Conservation (phyloP, 768 basidiomycete species). For the Mrakia gelida region DNA sequence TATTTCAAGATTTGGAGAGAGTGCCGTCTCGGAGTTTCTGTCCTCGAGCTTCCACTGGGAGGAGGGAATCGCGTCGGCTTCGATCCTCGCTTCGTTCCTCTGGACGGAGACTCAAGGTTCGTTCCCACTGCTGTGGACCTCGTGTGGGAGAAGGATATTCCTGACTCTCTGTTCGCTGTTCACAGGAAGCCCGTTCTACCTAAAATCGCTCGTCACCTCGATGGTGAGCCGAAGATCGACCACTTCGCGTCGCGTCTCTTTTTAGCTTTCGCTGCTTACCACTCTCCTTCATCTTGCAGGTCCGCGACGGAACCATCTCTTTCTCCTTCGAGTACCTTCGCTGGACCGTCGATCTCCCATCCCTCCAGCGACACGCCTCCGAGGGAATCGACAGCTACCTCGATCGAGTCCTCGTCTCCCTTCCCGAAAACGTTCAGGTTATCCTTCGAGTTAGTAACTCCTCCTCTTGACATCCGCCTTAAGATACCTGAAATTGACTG, state of each 20-base stretch:
- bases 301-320: neutral
- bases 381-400: slow-evolving; percentile 7
- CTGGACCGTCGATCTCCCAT: slow-evolving; percentile 12
- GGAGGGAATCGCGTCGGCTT: neutral
- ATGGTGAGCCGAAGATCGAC: neutral
- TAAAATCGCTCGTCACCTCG: neutral
- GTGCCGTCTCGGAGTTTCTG: slow-evolving; percentile 5
- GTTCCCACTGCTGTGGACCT: neutral
- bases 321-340: slow-evolving; percentile 1
- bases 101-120: neutral
- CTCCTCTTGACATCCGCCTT: neutral
- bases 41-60: neutral
- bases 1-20: neutral
- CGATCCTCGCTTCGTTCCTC: neutral
- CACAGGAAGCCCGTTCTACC: neutral
- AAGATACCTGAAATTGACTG: too few species aligned
- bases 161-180: neutral
- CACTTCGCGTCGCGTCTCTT: too few species aligned
- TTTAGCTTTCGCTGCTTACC: neutral
- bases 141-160: neutral
- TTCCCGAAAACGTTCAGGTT: neutral
- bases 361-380: neutral
- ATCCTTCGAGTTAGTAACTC: neutral
- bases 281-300: neutral
- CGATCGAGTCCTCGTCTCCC: neutral